phyloP scores from a whole-genome alignment of 192 early-diverging fungal species.

The Coemansia sp. region DNA sequence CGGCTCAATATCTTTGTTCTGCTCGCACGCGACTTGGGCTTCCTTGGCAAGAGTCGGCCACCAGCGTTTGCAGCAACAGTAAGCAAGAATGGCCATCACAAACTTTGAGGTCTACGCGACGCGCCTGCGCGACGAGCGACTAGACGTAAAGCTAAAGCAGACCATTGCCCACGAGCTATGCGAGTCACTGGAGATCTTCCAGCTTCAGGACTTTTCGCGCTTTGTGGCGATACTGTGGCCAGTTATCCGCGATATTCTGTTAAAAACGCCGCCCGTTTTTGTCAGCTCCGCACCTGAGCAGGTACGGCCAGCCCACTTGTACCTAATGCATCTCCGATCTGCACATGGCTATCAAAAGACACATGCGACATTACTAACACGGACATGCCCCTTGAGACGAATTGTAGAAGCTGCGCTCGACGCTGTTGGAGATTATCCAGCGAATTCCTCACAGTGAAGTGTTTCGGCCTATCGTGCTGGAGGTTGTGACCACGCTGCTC shows the following conservation, averaged over 20 bases:
- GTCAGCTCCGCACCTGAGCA: slow-evolving; percentile 72
- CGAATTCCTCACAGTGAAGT: slow-evolving; percentile 87
- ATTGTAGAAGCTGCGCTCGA: slow-evolving; percentile 77
- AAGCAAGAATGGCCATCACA: slow-evolving; percentile 32
- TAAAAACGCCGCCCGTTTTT: slow-evolving; percentile 71
- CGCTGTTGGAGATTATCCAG: slow-evolving; percentile 88
- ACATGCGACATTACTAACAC: neutral
- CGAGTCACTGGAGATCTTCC: slow-evolving; percentile 89
- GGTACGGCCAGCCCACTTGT: too few species aligned
- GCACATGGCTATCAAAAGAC: neutral
- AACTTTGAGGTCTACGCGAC: slow-evolving; percentile 58
- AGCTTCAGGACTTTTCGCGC: slow-evolving; percentile 78
- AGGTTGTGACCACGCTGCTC: slow-evolving; percentile 74
- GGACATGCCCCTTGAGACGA: neutral
- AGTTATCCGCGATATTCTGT: slow-evolving; percentile 73
- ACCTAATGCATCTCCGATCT: too few species aligned
- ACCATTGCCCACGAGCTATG: slow-evolving; percentile 81
- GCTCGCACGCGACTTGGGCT: neutral
- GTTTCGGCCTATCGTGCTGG: slow-evolving; percentile 69
- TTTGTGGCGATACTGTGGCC: slow-evolving; percentile 79
- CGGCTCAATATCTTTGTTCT: too few species aligned
- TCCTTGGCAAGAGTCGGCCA: neutral
- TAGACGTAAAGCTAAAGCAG: slow-evolving; percentile 65
- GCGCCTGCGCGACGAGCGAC: slow-evolving; percentile 51
- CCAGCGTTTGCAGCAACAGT: too few species aligned